Evolutionary conservation across 345 rosid genomes (phyloP), one percentile per base, ranked within the genome.

Genomic region (Conringia planisiliqua): DNA sequence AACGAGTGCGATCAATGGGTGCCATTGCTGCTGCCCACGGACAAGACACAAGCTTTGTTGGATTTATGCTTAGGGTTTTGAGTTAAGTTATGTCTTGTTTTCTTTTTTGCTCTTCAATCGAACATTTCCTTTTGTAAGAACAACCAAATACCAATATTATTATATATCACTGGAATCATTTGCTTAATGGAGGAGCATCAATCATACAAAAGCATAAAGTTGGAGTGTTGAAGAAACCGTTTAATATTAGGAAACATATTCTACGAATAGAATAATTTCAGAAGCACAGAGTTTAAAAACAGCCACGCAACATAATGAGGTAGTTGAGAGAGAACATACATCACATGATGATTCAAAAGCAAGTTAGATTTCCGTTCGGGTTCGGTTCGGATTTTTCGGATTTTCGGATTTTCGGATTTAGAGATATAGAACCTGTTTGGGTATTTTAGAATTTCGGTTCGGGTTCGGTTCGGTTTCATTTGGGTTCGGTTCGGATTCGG

Each of bases 1-100:
- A 59, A 94, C 9, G 98, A 94, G 85, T 94, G 96, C 0, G 97
- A 76, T 94, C 97, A 9, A 87, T 54, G 3, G 88, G 87, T 10
- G 91, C 91, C 95, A 93, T 91, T 22, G 58, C n/a, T 52, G 55
- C 20, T 18, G 29, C 54, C 20, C 5, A 1, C 1, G 24, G 26
- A 4, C 0, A 22, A 16, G 18, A 42, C 5, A 7, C n/a, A 24
- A 10, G 44, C 51, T 24, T 24, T n/a, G n/a, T n/a, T 20, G 9
- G 42, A 51, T 40, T 50, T 17, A 47, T 2, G 66, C 3, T 59
- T 79, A 55, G 75, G 80, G 78, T 50, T 80, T 52, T 29, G 20
- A n/a, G n/a, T n/a, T n/a, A n/a, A n/a, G n/a, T n/a, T n/a, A n/a
- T n/a, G n/a, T n/a, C n/a, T n/a, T n/a, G n/a, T n/a, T n/a, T n/a